phyloP scores from a whole-genome alignment of 1,139 yeast genomes.

The Suhomyces atakaporum region DNA sequence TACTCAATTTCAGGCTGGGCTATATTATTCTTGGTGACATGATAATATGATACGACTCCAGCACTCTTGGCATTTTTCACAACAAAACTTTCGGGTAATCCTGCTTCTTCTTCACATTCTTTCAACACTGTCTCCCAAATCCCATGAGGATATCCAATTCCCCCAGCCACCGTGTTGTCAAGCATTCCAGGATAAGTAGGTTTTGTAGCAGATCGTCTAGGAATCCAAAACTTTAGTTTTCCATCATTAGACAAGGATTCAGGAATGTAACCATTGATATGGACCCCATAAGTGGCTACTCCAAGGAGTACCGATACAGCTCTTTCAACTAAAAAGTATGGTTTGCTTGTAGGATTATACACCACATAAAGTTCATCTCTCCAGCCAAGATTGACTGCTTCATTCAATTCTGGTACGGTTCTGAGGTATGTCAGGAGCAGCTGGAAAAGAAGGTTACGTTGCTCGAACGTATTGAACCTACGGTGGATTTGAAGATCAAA shows the following conservation, averaged over 20 bases:
- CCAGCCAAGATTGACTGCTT: conserved; percentile 68
- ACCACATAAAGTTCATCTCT: conserved; percentile 79
- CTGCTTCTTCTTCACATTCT: conserved; percentile 92
- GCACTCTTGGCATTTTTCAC: conserved; percentile 43
- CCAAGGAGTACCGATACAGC: conserved; percentile 82
- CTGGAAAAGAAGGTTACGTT: conserved; percentile 48
- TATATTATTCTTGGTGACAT: conserved; percentile 50
- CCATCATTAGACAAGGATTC: conserved; percentile 36
- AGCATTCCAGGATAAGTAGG: conserved; percentile 89
- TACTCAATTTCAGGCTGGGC: conserved; percentile 91
- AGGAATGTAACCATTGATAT: conserved; percentile 75
- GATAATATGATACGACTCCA: conserved; percentile 74
- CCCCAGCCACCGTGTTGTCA: conserved; percentile 96
- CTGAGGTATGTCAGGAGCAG: conserved; percentile 49
- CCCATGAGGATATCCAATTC: conserved; percentile 81
- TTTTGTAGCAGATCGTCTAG: conserved; percentile 73
- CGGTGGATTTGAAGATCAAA: conserved; percentile 38
- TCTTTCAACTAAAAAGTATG: conserved; percentile 75
- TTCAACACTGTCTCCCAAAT: conserved; percentile 75
- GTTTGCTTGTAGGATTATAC: conserved; percentile 53
- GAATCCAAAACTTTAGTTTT: conserved; percentile 74
- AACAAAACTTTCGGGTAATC: conserved; percentile 58
- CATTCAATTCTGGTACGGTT: conserved; percentile 35
- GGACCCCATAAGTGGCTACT: conserved; percentile 86
- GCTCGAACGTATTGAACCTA: conserved; percentile 44